A percentile compares a stretch with the other conserved stretches of the same genome.
phyloP scores from a whole-genome alignment of 805 yeast genomes.

The Nakazawaea peltata region DNA sequence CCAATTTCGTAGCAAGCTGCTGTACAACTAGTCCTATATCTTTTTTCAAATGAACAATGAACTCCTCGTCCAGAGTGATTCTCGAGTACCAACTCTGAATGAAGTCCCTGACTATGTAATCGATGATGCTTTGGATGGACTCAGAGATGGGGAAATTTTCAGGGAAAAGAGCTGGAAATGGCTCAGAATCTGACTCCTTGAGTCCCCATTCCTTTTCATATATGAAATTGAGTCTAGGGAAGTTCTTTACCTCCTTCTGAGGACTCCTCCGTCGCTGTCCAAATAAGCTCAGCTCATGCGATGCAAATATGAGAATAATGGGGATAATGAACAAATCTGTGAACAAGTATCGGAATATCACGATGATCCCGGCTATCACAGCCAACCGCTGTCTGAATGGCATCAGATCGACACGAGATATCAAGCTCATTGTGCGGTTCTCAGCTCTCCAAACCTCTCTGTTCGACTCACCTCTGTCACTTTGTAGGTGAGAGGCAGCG shows the following conservation, averaged over 20 bases:
- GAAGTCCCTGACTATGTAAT: slow-evolving; percentile 42
- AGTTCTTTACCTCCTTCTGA: no score
- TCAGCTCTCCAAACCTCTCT: no score
- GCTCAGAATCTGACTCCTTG: slow-evolving; percentile 22
- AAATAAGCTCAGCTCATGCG: neutral
- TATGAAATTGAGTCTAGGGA: neutral
- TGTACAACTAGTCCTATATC: slow-evolving; percentile 35
- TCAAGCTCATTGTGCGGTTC: no score
- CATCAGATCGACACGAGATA: no score
- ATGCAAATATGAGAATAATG: neutral
- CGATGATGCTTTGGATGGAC: slow-evolving; percentile 40
- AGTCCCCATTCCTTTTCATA: slow-evolving; percentile 2
- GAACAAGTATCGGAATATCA: neutral
- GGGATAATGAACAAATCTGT: neutral
- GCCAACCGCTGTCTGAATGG: no score
- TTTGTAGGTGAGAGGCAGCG: no score
- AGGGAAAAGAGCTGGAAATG: slow-evolving; percentile 26
- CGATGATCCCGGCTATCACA: neutral
- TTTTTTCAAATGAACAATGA: slow-evolving; percentile 32
- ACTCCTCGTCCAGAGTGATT: slow-evolving; percentile 32
- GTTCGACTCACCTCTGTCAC: no score
- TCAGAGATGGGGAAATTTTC: slow-evolving; percentile 47
- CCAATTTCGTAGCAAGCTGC: slow-evolving; percentile 33
- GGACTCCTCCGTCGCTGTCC: no score
- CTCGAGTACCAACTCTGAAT: slow-evolving; percentile 46